A percentile compares a stretch with the other conserved stretches of the same genome.
Conservation (phyloP, 768 basidiomycete species). For the Phylloporus sp. region DNA sequence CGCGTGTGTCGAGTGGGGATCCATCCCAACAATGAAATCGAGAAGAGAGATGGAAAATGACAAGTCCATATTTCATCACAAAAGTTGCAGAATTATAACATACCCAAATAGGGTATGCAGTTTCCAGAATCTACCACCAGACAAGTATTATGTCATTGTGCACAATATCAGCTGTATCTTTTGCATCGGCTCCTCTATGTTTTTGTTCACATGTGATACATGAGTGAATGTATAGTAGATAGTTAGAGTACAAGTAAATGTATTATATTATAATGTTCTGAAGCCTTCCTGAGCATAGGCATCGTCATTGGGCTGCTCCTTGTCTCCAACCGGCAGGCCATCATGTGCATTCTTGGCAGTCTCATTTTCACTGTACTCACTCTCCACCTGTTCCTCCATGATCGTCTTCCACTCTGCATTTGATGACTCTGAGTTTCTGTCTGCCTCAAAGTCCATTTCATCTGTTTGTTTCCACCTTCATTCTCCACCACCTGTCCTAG, state of each 20-base stretch:
- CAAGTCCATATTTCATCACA: slow-evolving; percentile 11
- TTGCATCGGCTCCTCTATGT: neutral
- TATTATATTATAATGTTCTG: neutral
- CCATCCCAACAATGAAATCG: slow-evolving; percentile 42
- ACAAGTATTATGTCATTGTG: neutral
- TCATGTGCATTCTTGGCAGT: too few relatives aligned
- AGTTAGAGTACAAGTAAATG: neutral
- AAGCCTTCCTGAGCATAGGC: neutral
- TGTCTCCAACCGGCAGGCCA: too few relatives aligned
- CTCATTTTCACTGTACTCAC: too few relatives aligned
- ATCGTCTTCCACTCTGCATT: too few relatives aligned
- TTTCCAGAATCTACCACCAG: neutral
- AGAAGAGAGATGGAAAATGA: neutral
- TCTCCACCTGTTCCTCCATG: too few relatives aligned
- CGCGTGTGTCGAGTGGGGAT: slow-evolving; percentile 70
- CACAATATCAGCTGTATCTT: neutral
- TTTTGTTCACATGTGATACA: neutral
- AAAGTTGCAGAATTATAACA: too few relatives aligned
- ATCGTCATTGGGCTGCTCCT: neutral
- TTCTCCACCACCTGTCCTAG: too few relatives aligned
- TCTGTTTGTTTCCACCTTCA: too few relatives aligned
- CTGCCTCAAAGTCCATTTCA: too few relatives aligned
- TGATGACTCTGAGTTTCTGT: too few relatives aligned
- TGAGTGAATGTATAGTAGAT: neutral
- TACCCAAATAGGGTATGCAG: neutral